phyloP scores from a whole-genome alignment of 805 yeast species.

The Saturnispora hagleri region DNA sequence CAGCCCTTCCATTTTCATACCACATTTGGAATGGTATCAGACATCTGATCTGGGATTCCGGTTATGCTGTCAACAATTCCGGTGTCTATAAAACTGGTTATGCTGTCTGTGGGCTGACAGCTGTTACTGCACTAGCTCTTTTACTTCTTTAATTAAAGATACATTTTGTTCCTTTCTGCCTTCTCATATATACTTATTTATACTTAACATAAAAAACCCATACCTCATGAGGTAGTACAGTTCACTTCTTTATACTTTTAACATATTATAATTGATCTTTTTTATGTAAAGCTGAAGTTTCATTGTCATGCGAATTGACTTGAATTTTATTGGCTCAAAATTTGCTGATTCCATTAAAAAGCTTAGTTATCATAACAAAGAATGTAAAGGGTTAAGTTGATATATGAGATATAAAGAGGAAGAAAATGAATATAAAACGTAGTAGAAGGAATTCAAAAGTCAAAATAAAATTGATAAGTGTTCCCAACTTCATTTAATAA shows the following conservation, averaged over 20 bases:
- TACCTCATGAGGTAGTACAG: not conserved
- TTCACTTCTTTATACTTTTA: not conserved
- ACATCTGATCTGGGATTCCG: conserved; percentile 91
- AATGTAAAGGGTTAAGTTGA: not conserved
- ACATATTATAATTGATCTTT: not conserved
- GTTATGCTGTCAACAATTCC: conserved; percentile 65
- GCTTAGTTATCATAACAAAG: not conserved
- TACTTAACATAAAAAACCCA: not conserved
- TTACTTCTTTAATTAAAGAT: conserved; percentile 29
- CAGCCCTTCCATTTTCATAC: conserved; percentile 79
- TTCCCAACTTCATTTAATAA: not conserved
- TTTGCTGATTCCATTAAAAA: not conserved
- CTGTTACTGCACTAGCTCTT: conserved; percentile 48
- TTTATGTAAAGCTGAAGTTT: not conserved
- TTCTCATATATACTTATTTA: not conserved
- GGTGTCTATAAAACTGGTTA: conserved; percentile 94
- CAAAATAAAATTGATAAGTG: not conserved
- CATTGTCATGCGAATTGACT: not conserved
- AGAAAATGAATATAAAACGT: not conserved
- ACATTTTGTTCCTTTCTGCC: not conserved
- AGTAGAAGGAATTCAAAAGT: too few species aligned
- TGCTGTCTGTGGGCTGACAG: conserved; percentile 61
- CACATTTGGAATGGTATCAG: conserved; percentile 83
- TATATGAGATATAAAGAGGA: not conserved
- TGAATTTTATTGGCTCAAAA: not conserved